Conservation (phyloP, 2,329 filamentous ascomycete genomes). For the Fusarium sp. region DNA sequence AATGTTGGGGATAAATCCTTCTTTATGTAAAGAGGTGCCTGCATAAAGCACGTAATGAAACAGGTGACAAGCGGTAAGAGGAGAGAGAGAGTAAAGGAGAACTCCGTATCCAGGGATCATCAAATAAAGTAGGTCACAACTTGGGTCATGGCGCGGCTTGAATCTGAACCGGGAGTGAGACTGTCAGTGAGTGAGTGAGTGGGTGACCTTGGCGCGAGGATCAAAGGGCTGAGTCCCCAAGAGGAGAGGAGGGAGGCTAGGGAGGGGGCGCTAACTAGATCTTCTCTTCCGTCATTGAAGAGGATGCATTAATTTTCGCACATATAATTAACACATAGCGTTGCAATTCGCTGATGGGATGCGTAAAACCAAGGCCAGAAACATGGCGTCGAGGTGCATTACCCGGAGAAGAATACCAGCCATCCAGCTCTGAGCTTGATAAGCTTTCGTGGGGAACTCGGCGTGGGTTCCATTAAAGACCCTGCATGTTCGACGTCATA, state of each 20-base stretch:
- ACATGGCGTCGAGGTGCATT: conserved; percentile 39
- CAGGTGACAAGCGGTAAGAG: conserved; percentile 17
- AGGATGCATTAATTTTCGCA: conserved; percentile 6
- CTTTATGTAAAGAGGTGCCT: conserved; percentile 32
- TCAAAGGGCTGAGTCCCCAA: not conserved
- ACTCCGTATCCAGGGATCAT: conserved; percentile 2
- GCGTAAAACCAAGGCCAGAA: conserved; percentile 17
- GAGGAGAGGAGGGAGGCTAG: not conserved
- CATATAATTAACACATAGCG: conserved; percentile 3
- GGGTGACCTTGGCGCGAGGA: conserved; percentile 15
- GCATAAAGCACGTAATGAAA: conserved; percentile 1
- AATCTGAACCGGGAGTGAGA: not conserved
- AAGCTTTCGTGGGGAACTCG: conserved; percentile 22
- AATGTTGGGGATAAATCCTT: conserved; percentile 17
- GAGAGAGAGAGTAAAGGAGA: not conserved
- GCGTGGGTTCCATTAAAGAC: conserved; percentile 28
- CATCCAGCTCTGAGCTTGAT: conserved; percentile 15
- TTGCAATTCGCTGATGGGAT: conserved; percentile 9
- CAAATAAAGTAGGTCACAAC: not conserved
- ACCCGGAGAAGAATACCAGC: conserved; percentile 4
- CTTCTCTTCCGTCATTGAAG: conserved; percentile 10
- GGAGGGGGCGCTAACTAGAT: conserved; percentile 18
- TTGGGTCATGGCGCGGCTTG: conserved; percentile 6
- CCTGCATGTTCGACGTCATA: conserved; percentile 39
- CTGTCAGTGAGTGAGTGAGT: not conserved